Evolutionary conservation across 1,139 yeast genomes (phyloP), one percentile per base, ranked within the genome.

Genomic region (Suhomyces yuchorum): DNA sequence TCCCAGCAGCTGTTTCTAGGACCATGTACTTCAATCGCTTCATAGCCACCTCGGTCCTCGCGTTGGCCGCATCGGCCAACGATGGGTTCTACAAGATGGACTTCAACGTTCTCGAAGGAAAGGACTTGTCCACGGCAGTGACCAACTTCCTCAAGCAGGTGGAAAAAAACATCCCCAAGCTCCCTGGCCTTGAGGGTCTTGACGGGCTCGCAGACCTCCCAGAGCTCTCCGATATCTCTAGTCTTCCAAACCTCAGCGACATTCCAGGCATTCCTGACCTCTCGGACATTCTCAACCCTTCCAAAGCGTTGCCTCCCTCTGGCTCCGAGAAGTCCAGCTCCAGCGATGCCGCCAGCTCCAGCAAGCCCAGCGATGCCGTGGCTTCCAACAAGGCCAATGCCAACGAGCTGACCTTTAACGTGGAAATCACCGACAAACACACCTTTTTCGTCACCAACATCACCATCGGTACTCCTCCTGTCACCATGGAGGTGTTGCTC

Each of bases 391-490:
- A 20, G 9, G 22, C 18, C 17, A 15, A 37, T 6, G 12, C 20
- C 44, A 8, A 20, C 6, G 20, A 35, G 18, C 38, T 20, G 26
- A 35, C 26, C n/a, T 47, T 38, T 37, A 36, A 41, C 26, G 43
- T 55, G 12, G 38, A 37, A 20, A 45, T 55, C 36, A 34, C 42
- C 20, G 48, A 56, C 41, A 43, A 62, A 47, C 50, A 51, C 52
- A 56, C 51, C 44, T 58, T 49, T 54, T 78, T 78, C 56, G 60
- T 71, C 32, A 63, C 74, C 19, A 63, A 67, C 18, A 57, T 82
- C 28, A 60, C 65, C n/a, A 61, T 85, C 15, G 92, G 93, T 3
- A 76, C 87, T 1, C 75, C 82, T 7, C 61, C 70, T 0, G 83
- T 81, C 55, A 61, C 70, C 8, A 75, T 85, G 26, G 68, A 69